Base-by-base conservation (phyloP, 108 stramenopile species). In the Pseudonitzschia multistriata region DNA sequence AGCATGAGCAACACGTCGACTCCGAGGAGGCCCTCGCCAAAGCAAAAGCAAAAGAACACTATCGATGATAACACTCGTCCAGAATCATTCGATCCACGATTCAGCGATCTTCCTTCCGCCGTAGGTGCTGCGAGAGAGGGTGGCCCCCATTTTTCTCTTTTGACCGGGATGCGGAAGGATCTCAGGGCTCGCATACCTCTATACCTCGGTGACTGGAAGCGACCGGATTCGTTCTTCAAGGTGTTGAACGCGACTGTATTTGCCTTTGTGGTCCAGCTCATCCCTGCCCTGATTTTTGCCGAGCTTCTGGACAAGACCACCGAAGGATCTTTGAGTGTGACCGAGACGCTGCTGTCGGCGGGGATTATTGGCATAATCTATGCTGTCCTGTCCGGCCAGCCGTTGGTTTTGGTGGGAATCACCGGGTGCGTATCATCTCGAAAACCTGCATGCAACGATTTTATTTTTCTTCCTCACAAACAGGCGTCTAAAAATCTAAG, bases 331-430 rank as follows among this genome's bases (percentile, higher is more conserved):
- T 57, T 85, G 45, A 74, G 74, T 28, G 64, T 65, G 3, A 77
- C 73, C 14, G 83, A 86, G 71, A 62, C 62, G 3, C 49, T 86
- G 40, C 49, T 86, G 36, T 78, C 77, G 48, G 62, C 59, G 1
- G 83, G 70, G 14, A 75, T 86, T 33, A 81, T 82, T 59, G 88
- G 88, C 14, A 69, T 81, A 37, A 67, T 89, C 35, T 86, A 84
- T 56, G 76, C 82, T 11, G 28, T 89, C 22, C 76, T 86, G 35
- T 65, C 72, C 29, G 88, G 88, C 6, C 88, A 89, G 70, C 83
- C 88, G 14, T 63, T 89, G 49, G 82, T 83, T 19, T 71, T 89
- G 21, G 40, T 86, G 67, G 88, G 88, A 30, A 77, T 84, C 31
- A 89, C 88, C 3, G 88, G 52, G 52, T 53, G 25, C 52, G 52